These are phyloP conservation scores for Fusarium sp. DNA, from an alignment of 2,329 filamentous ascomycete species.

Conservation along the genomic window DNA sequence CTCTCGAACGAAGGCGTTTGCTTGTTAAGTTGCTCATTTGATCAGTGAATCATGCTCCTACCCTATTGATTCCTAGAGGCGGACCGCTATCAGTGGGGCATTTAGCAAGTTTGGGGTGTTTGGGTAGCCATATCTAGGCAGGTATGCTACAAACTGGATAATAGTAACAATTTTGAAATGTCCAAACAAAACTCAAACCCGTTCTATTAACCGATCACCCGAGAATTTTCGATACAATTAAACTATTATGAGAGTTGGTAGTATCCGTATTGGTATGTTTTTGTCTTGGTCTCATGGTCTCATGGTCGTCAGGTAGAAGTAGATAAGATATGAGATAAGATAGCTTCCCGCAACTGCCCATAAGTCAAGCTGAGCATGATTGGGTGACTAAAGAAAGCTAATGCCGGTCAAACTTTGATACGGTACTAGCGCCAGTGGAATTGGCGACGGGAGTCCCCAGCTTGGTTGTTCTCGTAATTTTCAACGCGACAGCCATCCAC, in stretches of 20 bases:
- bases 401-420: conserved; percentile 54
- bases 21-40: conserved; percentile 1
- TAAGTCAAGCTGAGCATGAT: conserved; percentile 2
- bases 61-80: conserved; percentile 11
- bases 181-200: no score
- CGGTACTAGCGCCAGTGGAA: conserved; percentile 58
- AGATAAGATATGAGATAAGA: conserved; percentile 40
- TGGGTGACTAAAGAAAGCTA: conserved; percentile 16
- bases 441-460: conserved; percentile 58
- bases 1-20: background rate
- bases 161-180: no score
- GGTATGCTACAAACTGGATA: background rate
- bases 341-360: background rate
- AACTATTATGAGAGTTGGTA: no score
- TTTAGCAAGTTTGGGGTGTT: conserved; percentile 8
- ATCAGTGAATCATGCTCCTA: conserved; percentile 29
- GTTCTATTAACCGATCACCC: no score
- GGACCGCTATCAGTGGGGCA: conserved; percentile 30
- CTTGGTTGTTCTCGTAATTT: conserved; percentile 56
- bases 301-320: background rate
- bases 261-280: no score
- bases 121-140: background rate
- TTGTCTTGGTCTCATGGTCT: conserved; percentile 2
- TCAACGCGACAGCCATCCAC: conserved; percentile 53
- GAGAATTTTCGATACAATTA: background rate